Evolutionary conservation across 2,329 filamentous ascomycete species (phyloP).

Genomic region (Lachnum nothofagi): DNA sequence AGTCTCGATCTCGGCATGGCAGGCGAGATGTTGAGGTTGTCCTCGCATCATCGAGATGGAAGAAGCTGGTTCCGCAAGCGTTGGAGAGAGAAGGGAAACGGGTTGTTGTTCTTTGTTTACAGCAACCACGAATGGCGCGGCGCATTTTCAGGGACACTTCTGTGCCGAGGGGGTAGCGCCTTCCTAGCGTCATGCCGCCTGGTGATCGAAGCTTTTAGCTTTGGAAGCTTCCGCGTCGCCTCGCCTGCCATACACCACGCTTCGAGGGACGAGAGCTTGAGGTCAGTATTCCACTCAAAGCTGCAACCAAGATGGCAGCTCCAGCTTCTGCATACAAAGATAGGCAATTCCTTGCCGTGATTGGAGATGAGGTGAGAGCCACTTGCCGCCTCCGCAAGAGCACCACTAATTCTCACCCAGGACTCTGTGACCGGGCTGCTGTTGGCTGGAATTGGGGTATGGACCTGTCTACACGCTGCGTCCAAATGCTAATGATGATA

Average conservation of each 20-base stretch:
- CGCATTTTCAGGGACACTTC: background rate
- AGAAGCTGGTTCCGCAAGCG: background rate
- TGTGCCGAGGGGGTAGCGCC: background rate
- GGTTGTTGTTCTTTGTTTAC: slow-evolving; percentile 20
- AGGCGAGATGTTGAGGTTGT: slow-evolving; percentile 3
- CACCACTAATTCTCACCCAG: slow-evolving; percentile 45
- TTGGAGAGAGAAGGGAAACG: too few relatives aligned
- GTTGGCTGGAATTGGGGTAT: slow-evolving; percentile 89
- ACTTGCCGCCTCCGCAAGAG: background rate
- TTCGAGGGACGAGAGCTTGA: background rate
- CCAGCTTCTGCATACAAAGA: slow-evolving; percentile 64
- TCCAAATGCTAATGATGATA: slow-evolving; percentile 12
- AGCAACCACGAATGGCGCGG: background rate
- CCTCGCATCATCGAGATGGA: slow-evolving; percentile 35
- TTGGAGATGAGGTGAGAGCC: slow-evolving; percentile 78
- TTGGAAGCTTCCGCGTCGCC: background rate
- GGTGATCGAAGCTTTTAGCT: slow-evolving; percentile 6
- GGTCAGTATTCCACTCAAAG: background rate
- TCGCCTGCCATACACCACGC: background rate
- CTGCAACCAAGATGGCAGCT: slow-evolving; percentile 49
- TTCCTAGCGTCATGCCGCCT: slow-evolving; percentile 14
- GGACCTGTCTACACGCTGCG: slow-evolving; percentile 27
- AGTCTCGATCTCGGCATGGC: slow-evolving; percentile 71
- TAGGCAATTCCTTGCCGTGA: slow-evolving; percentile 92
- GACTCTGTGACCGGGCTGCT: slow-evolving; percentile 94